A percentile compares a stretch with the other conserved stretches of the same genome.
Evolutionary conservation across 106 monocot species (phyloP).

Genomic region (Acorus calamus): DNA sequence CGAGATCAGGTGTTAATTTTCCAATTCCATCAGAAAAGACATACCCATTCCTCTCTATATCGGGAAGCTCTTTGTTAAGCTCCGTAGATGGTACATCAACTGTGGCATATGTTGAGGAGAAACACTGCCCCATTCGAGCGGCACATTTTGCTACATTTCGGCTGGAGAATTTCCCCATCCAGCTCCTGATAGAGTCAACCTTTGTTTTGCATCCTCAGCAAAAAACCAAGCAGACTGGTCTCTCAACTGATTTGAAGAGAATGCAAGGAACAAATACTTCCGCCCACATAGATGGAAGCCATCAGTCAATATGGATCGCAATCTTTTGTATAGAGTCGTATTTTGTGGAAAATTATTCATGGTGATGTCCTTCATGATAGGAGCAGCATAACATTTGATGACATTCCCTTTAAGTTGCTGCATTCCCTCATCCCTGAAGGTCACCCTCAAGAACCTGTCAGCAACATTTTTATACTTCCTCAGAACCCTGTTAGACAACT

Average conservation of each 20-base stretch:
- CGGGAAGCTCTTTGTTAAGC: conserved; percentile 27
- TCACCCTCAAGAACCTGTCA: conserved; percentile 82
- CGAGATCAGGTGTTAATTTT: conserved; percentile 74
- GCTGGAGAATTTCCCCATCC: conserved; percentile 80
- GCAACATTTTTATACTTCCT: conserved; percentile 45
- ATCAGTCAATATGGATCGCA: conserved; percentile 35
- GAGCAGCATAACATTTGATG: conserved; percentile 50
- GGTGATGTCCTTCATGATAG: conserved; percentile 48
- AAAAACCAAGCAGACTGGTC: conserved; percentile 95
- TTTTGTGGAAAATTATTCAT: conserved; percentile 47
- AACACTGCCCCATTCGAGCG: conserved; percentile 94
- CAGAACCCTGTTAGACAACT: conserved; percentile 81
- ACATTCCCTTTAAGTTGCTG: conserved; percentile 43
- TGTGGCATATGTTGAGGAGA: conserved; percentile 84
- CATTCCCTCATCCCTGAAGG: conserved; percentile 83
- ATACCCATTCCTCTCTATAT: conserved; percentile 44
- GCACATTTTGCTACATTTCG: conserved; percentile 88
- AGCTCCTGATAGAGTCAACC: conserved; percentile 29
- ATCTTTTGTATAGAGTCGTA: conserved; percentile 55
- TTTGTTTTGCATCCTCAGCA: conserved; percentile 30
- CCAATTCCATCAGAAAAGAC: conserved; percentile 94
- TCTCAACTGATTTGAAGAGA: conserved; percentile 85
- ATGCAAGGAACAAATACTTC: conserved; percentile 73
- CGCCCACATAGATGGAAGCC: conserved; percentile 70
- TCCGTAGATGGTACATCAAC: conserved; percentile 30